A percentile compares a stretch with the other conserved stretches of the same genome.
phyloP scores from a whole-genome alignment of 2,329 filamentous ascomycete species.

The Xylariales sp. region DNA sequence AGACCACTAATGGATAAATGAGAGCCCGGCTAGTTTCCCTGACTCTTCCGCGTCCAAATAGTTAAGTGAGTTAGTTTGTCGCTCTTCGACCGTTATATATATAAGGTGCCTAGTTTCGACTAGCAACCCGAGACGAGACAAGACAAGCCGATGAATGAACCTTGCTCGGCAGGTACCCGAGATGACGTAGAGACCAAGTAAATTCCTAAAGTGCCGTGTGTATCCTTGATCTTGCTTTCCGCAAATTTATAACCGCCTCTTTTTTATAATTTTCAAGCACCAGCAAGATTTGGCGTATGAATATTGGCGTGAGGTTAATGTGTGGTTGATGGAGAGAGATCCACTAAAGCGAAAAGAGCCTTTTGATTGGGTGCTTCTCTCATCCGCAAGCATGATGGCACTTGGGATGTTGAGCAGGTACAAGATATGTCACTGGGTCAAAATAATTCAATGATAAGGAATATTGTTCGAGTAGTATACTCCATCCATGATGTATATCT shows the following conservation, averaged over 20 bases:
- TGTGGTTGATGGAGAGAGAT: constrained; percentile 28
- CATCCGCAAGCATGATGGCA: neutral
- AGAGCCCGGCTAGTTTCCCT: neutral
- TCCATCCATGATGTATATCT: neutral
- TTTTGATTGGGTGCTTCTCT: constrained; percentile 37
- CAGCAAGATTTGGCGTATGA: constrained; percentile 15
- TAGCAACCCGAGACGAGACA: no score
- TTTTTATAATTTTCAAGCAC: neutral
- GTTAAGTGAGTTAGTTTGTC: neutral
- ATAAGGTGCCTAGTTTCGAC: no score
- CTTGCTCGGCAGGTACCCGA: neutral
- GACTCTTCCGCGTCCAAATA: neutral
- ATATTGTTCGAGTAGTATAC: neutral
- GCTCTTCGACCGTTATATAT: neutral
- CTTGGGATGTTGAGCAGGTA: neutral
- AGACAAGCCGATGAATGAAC: neutral
- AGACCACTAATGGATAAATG: no score
- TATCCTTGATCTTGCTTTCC: neutral
- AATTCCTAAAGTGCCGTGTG: neutral
- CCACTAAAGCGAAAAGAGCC: constrained; percentile 25
- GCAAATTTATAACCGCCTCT: neutral
- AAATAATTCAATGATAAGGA: neutral
- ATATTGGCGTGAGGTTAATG: constrained; percentile 26
- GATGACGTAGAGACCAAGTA: constrained; percentile 2
- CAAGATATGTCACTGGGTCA: neutral